Percentiles rank a stretch among this genome's conserved stretches.
Evolutionary conservation across 1,284 basidiomycete genomes (phyloP).

Genomic region (Naganishia sp.): DNA sequence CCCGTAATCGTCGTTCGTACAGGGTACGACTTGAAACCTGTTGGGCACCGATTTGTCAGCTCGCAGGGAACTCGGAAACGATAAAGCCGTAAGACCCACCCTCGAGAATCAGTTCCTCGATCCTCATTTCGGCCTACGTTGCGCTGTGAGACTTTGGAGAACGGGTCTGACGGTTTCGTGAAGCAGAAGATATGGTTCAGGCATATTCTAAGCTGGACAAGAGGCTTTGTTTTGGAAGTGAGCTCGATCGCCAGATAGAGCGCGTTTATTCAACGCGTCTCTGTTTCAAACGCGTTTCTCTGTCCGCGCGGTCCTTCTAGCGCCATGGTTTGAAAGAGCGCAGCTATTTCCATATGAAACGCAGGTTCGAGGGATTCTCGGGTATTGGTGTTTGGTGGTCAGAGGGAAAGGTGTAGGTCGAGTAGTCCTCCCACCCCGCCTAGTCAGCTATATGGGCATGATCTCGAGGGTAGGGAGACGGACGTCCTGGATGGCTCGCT

Average conservation of each 20-base stretch:
- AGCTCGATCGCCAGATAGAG: background rate
- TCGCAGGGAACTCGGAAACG: background rate
- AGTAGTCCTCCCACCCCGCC: too few species aligned
- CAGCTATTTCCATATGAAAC: too few species aligned
- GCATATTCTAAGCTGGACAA: constrained; percentile 13
- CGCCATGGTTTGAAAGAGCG: too few species aligned
- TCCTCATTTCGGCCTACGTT: constrained; percentile 61
- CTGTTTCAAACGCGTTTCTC: too few species aligned
- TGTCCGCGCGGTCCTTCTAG: too few species aligned
- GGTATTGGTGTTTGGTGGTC: too few species aligned
- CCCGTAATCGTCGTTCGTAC: constrained; percentile 85
- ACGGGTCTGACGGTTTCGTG: background rate
- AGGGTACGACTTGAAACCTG: constrained; percentile 95
- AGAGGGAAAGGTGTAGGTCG: too few species aligned
- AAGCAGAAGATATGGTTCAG: constrained; percentile 1
- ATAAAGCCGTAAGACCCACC: constrained; percentile 52
- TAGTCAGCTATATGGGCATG: too few species aligned
- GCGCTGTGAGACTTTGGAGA: background rate
- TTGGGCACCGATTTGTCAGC: too few species aligned
- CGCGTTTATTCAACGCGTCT: background rate
- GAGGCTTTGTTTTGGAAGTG: constrained; percentile 20
- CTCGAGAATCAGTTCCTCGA: constrained; percentile 78
- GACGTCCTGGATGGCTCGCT: too few species aligned
- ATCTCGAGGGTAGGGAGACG: too few species aligned
- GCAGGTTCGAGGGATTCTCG: too few species aligned